Evolutionary conservation across 2,329 filamentous ascomycete genomes (phyloP).

Genomic region (Sporothrix phasma): DNA sequence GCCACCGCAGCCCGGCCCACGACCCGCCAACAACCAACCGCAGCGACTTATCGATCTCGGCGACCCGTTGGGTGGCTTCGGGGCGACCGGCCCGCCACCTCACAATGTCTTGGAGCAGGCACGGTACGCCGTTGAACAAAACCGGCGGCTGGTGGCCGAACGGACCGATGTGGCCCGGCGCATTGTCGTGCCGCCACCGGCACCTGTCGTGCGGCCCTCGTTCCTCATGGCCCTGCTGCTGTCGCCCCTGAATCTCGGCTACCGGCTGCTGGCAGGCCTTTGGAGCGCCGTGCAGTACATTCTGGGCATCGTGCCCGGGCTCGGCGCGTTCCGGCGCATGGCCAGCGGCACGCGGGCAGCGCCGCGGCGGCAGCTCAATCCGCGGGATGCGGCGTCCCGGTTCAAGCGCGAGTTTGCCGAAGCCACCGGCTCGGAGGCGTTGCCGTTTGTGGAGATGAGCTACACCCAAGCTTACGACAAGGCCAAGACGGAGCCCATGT

Average conservation of each 20-base stretch:
- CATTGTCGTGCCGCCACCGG: conserved; percentile 67
- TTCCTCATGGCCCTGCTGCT: conserved; percentile 70
- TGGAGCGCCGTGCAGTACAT: conserved; percentile 68
- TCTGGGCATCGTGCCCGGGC: conserved; percentile 68
- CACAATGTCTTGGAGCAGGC: conserved; percentile 4
- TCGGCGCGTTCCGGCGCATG: conserved; percentile 40
- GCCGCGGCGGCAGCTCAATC: conserved; percentile 60
- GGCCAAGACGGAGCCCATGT: conserved; percentile 85
- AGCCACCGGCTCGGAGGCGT: conserved; percentile 63
- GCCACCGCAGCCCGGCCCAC: conserved; percentile 20
- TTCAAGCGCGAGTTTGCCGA: conserved; percentile 94
- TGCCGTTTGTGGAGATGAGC: conserved; percentile 78
- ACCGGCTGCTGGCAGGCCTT: conserved; percentile 56
- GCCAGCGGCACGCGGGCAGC: conserved; percentile 34
- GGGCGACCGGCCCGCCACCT: conserved; percentile 20
- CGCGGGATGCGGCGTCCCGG: conserved; percentile 76
- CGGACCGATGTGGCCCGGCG: conserved; percentile 63
- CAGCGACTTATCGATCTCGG: background rate
- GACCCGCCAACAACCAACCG: conserved; percentile 53
- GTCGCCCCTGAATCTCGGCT: conserved; percentile 70
- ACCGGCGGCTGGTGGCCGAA: conserved; percentile 15
- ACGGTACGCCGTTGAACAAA: background rate
- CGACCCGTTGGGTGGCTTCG: conserved; percentile 12
- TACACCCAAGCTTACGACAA: conserved; percentile 86
- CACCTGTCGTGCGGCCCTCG: conserved; percentile 55